Percentiles rank a stretch among this genome's conserved stretches.
These are phyloP conservation scores for Fusarium napiforme DNA, from an alignment of 2,329 filamentous ascomycete genomes.

Conservation along the genomic window DNA sequence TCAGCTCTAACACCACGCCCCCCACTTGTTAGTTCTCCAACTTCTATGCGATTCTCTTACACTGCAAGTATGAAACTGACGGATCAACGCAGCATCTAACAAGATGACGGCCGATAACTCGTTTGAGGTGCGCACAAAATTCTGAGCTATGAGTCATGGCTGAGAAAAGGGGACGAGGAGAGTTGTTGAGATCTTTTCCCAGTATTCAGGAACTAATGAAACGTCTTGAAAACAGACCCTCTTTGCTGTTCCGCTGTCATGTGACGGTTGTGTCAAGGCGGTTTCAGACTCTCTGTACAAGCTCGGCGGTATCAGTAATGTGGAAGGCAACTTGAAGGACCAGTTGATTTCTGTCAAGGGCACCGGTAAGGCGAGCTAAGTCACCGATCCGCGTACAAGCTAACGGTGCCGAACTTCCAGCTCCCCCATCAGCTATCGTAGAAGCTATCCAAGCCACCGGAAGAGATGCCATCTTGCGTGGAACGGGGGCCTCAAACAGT, in stretches of 20 bases:
- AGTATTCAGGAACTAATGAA: slow-evolving; percentile 49
- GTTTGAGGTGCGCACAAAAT: slow-evolving; percentile 56
- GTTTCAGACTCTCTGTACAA: slow-evolving; percentile 83
- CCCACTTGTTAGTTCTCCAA: slow-evolving; percentile 38
- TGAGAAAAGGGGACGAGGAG: slow-evolving; percentile 42
- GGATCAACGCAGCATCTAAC: slow-evolving; percentile 30
- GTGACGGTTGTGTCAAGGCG: slow-evolving; percentile 87
- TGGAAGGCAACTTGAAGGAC: slow-evolving; percentile 83
- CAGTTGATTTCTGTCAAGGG: slow-evolving; percentile 89
- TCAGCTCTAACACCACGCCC: slow-evolving; percentile 34
- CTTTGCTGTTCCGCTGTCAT: slow-evolving; percentile 94
- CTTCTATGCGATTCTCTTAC: slow-evolving; percentile 39
- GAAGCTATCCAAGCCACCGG: slow-evolving; percentile 89
- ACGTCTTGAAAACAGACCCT: slow-evolving; percentile 72
- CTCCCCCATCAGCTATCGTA: slow-evolving; percentile 89
- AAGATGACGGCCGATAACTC: slow-evolving; percentile 59
- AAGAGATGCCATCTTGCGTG: slow-evolving; percentile 92
- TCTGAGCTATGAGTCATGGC: slow-evolving; percentile 36
- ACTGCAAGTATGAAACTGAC: slow-evolving; percentile 40
- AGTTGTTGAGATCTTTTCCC: slow-evolving; percentile 23
- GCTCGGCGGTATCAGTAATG: slow-evolving; percentile 82
- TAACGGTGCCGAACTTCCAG: slow-evolving; percentile 51
- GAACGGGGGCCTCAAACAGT: slow-evolving; percentile 88
- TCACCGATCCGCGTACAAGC: slow-evolving; percentile 9
- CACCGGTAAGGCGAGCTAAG: slow-evolving; percentile 65